Percentiles rank a stretch among this genome's conserved stretches.
These are phyloP conservation scores for Boletus eberwhitei DNA, from an alignment of 768 basidiomycete species.

Conservation along the genomic window DNA sequence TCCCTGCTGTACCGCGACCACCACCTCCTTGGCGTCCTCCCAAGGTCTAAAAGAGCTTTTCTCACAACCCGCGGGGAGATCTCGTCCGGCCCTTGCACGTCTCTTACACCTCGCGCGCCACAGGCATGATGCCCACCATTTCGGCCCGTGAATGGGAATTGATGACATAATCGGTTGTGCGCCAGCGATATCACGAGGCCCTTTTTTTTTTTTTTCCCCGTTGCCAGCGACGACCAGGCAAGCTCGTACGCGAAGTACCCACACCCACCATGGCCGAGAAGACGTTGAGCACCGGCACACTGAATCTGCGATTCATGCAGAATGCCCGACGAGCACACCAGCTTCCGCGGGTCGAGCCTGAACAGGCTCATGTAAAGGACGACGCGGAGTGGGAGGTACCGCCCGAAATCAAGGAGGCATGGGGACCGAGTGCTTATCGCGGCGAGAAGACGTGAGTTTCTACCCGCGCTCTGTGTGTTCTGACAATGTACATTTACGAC, in stretches of 20 bases:
- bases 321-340: slow-evolving; percentile 59
- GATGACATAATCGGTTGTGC: slow-evolving; percentile 19
- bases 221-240: background rate
- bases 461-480: slow-evolving; percentile 6
- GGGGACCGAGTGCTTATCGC: slow-evolving; percentile 36
- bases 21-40: too few relatives aligned
- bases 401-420: slow-evolving; percentile 49
- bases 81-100: background rate
- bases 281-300: slow-evolving; percentile 59
- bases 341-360: slow-evolving; percentile 45
- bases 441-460: slow-evolving; percentile 26
- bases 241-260: too few relatives aligned
- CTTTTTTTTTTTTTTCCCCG: background rate
- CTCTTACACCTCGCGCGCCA: too few relatives aligned
- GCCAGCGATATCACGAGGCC: too few relatives aligned
- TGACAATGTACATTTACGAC: slow-evolving; percentile 20
- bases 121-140: slow-evolving; percentile 10
- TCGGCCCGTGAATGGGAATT: slow-evolving; percentile 13
- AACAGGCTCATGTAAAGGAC: slow-evolving; percentile 55
- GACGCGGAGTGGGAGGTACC: slow-evolving; percentile 65
- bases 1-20: background rate
- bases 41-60: too few relatives aligned
- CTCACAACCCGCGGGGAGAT: slow-evolving; percentile 1
- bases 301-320: slow-evolving; percentile 71
- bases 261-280: slow-evolving; percentile 40